Evolutionary conservation across 2,329 filamentous ascomycete genomes (phyloP), one percentile per base, ranked within the genome.

Genomic region (Trichoderma afroharzianum): DNA sequence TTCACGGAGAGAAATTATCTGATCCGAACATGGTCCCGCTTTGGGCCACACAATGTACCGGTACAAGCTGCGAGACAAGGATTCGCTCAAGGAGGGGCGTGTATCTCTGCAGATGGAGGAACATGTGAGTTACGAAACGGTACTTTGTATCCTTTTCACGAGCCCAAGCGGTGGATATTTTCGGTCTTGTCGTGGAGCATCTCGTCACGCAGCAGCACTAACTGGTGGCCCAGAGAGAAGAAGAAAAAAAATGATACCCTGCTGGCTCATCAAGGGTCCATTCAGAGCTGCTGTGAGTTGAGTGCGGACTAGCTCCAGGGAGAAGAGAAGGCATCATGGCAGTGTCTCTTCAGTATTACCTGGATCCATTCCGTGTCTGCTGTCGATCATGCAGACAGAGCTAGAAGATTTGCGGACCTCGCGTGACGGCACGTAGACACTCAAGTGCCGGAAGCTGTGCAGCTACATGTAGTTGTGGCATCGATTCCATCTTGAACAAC

Each of bases 1-100:
- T 36, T 36, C 58, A 71, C 74, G 72, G 71, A 73, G 71, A 71
- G 76, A 74, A 77, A 78, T 81, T 81, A 81, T 81, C 80, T 80
- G 80, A 81, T 81, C 80, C 79, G 77, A 77, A 55, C 32, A 59
- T 24, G 43, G 75, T 71, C 73, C 73, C 71, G 68, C 72, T 59
- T 62, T 28, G 58, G 63, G 61, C 32, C 61, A 21, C 43, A 50
- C 43, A 50, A 50, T 39, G 69, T 73, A 73, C 32, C 33, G 58
- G 68, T 57, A 63, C 68, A 70, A 63, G 63, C 1, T 36, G 63
- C 47, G 5, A 53, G 62, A 61, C 33, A 26, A 43, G 57, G 53
- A 30, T 43, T 21, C 36, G 43, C 12, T 30, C 36, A 14, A 24
- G 24, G 57, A 61, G 67, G 63, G 67, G 67, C 67, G 67, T 69